These are phyloP conservation scores for Sinapis alba DNA, from an alignment of 441 rosid species.

Conservation along the genomic window DNA sequence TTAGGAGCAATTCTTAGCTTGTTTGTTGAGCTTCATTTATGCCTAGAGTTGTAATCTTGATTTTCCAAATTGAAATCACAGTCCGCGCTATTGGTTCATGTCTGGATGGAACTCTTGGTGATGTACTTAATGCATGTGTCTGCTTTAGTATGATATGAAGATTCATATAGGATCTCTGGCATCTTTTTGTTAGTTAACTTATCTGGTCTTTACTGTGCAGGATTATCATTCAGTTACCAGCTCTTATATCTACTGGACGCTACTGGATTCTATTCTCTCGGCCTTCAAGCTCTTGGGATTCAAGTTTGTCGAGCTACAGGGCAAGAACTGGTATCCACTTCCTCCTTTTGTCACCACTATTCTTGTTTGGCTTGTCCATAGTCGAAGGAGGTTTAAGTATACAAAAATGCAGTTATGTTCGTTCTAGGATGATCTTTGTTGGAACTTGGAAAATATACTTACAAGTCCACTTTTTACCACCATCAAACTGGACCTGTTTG, in stretches of 20 bases:
- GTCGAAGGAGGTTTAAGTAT: neutral
- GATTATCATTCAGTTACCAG: slow-evolving; percentile 89
- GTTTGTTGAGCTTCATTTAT: slow-evolving; percentile 1
- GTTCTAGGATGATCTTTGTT: neutral
- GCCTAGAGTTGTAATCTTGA: slow-evolving; percentile 7
- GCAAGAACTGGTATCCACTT: slow-evolving; percentile 86
- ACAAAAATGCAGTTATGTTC: neutral
- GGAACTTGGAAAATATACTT: neutral
- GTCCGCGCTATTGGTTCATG: neutral
- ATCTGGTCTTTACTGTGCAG: slow-evolving; percentile 52
- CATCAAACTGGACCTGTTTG: neutral
- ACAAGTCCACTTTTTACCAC: neutral
- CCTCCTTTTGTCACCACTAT: slow-evolving; percentile 34
- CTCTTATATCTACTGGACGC: slow-evolving; percentile 94
- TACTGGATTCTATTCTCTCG: slow-evolving; percentile 92
- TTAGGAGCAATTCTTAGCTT: slow-evolving; percentile 9
- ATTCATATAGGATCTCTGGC: neutral
- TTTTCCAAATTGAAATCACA: neutral
- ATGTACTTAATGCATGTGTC: neutral
- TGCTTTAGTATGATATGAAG: slow-evolving; percentile 23
- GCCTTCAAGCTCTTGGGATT: slow-evolving; percentile 87
- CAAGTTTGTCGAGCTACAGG: slow-evolving; percentile 99
- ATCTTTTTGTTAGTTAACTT: slow-evolving; percentile 15
- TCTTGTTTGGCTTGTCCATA: neutral
- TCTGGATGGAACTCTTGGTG: neutral